phyloP scores from a whole-genome alignment of 495 filamentous ascomycete species.

The Aspergillus steynii region DNA sequence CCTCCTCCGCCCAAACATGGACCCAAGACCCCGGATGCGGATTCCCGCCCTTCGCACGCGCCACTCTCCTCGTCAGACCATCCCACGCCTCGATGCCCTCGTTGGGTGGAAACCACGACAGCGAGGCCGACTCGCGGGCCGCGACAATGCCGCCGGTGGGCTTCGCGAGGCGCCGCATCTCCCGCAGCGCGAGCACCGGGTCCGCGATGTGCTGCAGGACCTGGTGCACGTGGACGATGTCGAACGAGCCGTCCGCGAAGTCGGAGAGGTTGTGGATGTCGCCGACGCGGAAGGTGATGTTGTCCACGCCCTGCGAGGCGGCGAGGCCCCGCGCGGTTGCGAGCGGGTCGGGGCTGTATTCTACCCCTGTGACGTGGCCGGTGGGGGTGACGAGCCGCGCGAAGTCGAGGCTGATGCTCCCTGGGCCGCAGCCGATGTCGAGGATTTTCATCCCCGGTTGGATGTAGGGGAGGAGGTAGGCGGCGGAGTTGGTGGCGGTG shows the following conservation, averaged over 20 bases:
- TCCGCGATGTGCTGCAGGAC: slow-evolving; percentile 55
- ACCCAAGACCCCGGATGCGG: slow-evolving; percentile 48
- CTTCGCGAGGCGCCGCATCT: slow-evolving; percentile 53
- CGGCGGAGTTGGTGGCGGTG: slow-evolving; percentile 50
- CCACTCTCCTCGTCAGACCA: slow-evolving; percentile 34
- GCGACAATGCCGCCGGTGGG: slow-evolving; percentile 54
- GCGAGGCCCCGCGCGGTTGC: slow-evolving; percentile 40
- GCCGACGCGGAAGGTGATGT: slow-evolving; percentile 48
- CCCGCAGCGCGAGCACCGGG: slow-evolving; percentile 44
- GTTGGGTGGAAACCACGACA: slow-evolving; percentile 50
- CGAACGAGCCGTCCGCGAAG: slow-evolving; percentile 54
- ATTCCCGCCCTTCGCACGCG: slow-evolving; percentile 40
- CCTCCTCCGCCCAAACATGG: slow-evolving; percentile 50
- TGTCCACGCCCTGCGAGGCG: slow-evolving; percentile 39
- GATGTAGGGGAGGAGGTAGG: slow-evolving; percentile 52
- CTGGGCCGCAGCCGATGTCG: slow-evolving; percentile 21
- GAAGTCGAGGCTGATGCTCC: slow-evolving; percentile 53
- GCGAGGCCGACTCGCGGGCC: slow-evolving; percentile 44
- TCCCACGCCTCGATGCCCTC: slow-evolving; percentile 42
- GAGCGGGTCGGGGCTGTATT: slow-evolving; percentile 42
- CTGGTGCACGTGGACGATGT: slow-evolving; percentile 60
- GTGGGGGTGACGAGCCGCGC: slow-evolving; percentile 42
- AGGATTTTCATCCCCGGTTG: slow-evolving; percentile 34
- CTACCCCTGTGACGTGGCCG: slow-evolving; percentile 50
- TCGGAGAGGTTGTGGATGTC: slow-evolving; percentile 43